Conservation (phyloP, 805 yeast genomes). For the Kazachstania martiniae region DNA sequence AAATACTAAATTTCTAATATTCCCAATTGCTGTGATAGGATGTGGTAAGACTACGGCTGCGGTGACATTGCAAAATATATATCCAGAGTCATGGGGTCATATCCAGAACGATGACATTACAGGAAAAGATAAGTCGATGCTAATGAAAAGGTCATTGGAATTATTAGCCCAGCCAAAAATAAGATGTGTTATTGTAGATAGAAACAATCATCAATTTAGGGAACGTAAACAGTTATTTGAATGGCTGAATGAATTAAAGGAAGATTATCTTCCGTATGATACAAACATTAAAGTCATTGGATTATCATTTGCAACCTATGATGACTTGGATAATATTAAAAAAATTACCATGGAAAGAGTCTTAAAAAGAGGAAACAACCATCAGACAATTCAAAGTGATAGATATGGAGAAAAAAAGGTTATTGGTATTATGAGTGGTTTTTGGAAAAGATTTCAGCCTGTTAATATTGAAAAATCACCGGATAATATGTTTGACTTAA, state of each 20-base stretch:
- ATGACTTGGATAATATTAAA: conserved; percentile 33
- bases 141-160: conserved; percentile 39
- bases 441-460: conserved; percentile 58
- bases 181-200: conserved; percentile 58
- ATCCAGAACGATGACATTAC: conserved; percentile 73
- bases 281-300: conserved; percentile 50
- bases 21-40: conserved; percentile 85
- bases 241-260: conserved; percentile 36
- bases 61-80: conserved; percentile 43
- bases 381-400: conserved; percentile 61
- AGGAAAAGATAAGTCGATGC: conserved; percentile 35
- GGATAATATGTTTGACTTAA: conserved; percentile 54
- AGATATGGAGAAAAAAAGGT: conserved; percentile 40
- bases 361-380: conserved; percentile 68
- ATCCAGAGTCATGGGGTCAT: conserved; percentile 51
- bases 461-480: conserved; percentile 39
- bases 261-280: conserved; percentile 33
- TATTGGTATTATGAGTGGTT: conserved; percentile 59
- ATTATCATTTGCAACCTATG: conserved; percentile 44
- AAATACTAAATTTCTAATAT: conserved; percentile 46
- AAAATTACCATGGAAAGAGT: conserved; percentile 51
- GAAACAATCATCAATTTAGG: conserved; percentile 65
- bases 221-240: conserved; percentile 62
- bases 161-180: conserved; percentile 25
- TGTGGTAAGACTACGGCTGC: conserved; percentile 90